Evolutionary conservation across 176 grass and related monocot genomes (phyloP), one percentile per base, ranked within the genome.

Genomic region (Pontederia paniculata): DNA sequence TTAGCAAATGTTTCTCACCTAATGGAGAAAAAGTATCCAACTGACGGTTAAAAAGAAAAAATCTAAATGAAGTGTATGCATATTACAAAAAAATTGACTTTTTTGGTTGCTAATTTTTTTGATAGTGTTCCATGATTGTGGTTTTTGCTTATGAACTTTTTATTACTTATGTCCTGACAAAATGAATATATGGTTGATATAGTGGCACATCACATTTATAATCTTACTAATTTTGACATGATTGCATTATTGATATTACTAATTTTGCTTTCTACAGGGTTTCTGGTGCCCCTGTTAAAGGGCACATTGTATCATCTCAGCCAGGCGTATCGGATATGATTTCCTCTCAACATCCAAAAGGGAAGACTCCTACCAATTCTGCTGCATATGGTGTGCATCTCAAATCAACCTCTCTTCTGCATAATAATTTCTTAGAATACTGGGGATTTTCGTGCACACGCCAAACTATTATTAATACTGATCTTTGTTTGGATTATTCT

Each of bases 331-430:
- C 59, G 2, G 77, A 81, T 65, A 1, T 74, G 25, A 17, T 14
- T 31, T 60, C 79, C 66, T 23, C 49, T 45, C 63, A 67, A 62
- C 51, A 74, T 37, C 44, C 74, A 44, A 76, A 76, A 55, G 61
- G 79, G 53, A 84, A 81, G 71, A 78, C 81, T 54, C 12, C 48
- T 44, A 70, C 71, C 43, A 73, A 55, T 14, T 52, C 60, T 77
- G 61, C 78, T 44, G 78, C 68, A 66, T 77, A 89, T 44, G 86
- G 86, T 89, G 84, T n/a, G 58, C 8, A 62, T 43, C 61, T 44
- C 43, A 18, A 63, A 23, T 49, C 18, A 17, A 11, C 28, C 25
- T 42, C 18, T 73, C 0, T 48, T 46, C 64, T 13, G 13, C n/a
- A 17, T 50, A 13, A 1, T 6, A 16, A 16, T 50, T 17, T 50